Evolutionary conservation across 2,329 filamentous ascomycete genomes (phyloP).

Genomic region (Colletotrichum echinochloae): DNA sequence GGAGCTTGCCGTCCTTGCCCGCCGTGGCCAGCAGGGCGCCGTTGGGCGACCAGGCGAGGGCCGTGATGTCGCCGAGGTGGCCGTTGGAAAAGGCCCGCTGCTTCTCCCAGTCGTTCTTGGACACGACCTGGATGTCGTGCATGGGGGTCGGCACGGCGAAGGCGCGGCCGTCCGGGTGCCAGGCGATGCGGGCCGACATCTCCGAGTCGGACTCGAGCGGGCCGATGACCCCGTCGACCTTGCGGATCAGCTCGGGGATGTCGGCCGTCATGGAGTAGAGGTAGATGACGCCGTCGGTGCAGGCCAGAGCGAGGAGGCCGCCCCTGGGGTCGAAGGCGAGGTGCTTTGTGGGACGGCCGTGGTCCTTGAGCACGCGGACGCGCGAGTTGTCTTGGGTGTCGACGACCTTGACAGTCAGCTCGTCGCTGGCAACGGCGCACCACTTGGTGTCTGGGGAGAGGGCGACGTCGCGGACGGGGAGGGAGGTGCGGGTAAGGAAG

Average conservation of each 20-base stretch:
- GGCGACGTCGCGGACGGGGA: conserved; percentile 88
- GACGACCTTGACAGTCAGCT: conserved; percentile 90
- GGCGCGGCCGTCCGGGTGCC: conserved; percentile 95
- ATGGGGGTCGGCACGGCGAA: conserved; percentile 88
- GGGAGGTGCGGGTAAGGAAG: conserved; percentile 84
- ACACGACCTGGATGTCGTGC: conserved; percentile 86
- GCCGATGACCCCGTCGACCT: conserved; percentile 87
- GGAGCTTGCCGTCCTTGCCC: conserved; percentile 74
- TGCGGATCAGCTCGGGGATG: conserved; percentile 83
- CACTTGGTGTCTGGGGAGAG: conserved; percentile 85
- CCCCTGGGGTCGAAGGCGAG: conserved; percentile 88
- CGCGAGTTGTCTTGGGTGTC: conserved; percentile 81
- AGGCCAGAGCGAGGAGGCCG: conserved; percentile 81
- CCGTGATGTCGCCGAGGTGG: conserved; percentile 87
- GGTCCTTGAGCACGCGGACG: conserved; percentile 84
- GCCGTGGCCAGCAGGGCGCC: conserved; percentile 85
- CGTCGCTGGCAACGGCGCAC: conserved; percentile 97
- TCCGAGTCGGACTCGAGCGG: conserved; percentile 82
- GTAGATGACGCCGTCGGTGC: conserved; percentile 90
- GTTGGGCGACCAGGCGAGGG: conserved; percentile 93
- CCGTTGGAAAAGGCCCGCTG: conserved; percentile 83
- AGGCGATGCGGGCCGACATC: conserved; percentile 78
- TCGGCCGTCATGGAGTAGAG: conserved; percentile 86
- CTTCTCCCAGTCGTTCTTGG: conserved; percentile 89
- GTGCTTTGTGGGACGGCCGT: conserved; percentile 89